Conservation (phyloP, 331 rosid species). For the Dryas integrifolia region DNA sequence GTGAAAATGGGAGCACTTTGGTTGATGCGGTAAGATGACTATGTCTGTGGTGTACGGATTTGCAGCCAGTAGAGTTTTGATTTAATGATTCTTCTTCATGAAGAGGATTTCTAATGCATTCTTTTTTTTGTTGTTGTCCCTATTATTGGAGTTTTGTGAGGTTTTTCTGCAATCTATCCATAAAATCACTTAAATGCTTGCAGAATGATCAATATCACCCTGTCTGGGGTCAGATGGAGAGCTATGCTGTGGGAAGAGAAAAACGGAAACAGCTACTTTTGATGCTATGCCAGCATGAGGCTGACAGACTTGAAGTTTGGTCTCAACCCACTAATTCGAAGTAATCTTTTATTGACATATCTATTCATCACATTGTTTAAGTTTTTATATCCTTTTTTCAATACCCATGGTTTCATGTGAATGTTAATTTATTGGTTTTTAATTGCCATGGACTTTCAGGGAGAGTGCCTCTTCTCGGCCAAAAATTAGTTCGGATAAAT, state of each 20-base stretch:
- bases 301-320: slow-evolving; percentile 98
- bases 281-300: slow-evolving; percentile 93
- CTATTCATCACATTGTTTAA: slow-evolving; percentile 5
- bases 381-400: background rate
- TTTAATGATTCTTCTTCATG: slow-evolving; percentile 14
- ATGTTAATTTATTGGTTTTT: slow-evolving; percentile 10
- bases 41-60: slow-evolving; percentile 18
- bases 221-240: slow-evolving; percentile 95
- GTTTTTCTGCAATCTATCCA: slow-evolving; percentile 19
- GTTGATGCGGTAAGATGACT: slow-evolving; percentile 63
- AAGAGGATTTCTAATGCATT: background rate
- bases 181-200: slow-evolving; percentile 24
- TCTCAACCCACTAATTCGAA: slow-evolving; percentile 87
- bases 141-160: slow-evolving; percentile 20
- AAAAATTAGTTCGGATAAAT: slow-evolving; percentile 80
- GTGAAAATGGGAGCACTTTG: slow-evolving; percentile 62
- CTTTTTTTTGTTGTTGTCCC: slow-evolving; percentile 14
- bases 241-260: slow-evolving; percentile 75
- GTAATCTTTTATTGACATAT: slow-evolving; percentile 41
- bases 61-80: slow-evolving; percentile 13
- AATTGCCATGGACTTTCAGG: slow-evolving; percentile 43
- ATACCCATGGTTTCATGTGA: slow-evolving; percentile 3
- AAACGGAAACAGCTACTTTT: slow-evolving; percentile 79
- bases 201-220: slow-evolving; percentile 82
- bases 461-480: slow-evolving; percentile 60